Conservation (phyloP, 306 rosid genomes). For the Bauhinia variegata region DNA sequence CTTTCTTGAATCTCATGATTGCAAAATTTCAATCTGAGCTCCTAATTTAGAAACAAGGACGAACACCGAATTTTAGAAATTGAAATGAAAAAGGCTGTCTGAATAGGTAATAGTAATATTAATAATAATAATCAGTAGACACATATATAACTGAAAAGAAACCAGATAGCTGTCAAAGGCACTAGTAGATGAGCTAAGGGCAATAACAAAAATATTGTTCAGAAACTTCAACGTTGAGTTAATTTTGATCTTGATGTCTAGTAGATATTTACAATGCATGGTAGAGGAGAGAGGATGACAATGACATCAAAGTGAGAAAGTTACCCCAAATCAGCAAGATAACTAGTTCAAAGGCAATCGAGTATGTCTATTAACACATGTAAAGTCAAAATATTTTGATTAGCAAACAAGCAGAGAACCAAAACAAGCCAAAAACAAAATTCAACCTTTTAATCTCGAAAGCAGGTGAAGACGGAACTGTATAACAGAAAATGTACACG, state of each 20-base stretch:
- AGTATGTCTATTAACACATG: not conserved
- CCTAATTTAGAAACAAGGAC: conserved; percentile 37
- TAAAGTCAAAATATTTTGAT: conserved; percentile 21
- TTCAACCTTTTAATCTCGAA: conserved; percentile 28
- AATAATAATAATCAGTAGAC: conserved; percentile 27
- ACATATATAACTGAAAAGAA: conserved; percentile 30
- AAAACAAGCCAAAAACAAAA: conserved; percentile 28
- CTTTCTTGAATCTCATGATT: conserved; percentile 82
- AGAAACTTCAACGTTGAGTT: conserved; percentile 26
- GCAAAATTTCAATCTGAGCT: conserved; percentile 32
- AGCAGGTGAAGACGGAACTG: conserved; percentile 21
- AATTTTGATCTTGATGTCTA: conserved; percentile 43
- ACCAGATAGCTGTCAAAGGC: conserved; percentile 13
- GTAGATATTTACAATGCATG: not conserved
- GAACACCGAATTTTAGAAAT: conserved; percentile 5
- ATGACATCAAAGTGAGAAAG: not conserved
- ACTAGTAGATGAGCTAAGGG: not conserved
- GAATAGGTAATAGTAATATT: not conserved
- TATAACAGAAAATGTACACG: conserved; percentile 5
- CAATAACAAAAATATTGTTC: conserved; percentile 12
- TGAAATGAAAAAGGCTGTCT: not conserved
- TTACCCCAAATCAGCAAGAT: conserved; percentile 12
- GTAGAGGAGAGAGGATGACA: not conserved
- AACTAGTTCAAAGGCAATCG: conserved; percentile 20
- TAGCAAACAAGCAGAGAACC: conserved; percentile 29